Base-by-base conservation (phyloP, 1,284 basidiomycete species). In the Abortiporus biennis region DNA sequence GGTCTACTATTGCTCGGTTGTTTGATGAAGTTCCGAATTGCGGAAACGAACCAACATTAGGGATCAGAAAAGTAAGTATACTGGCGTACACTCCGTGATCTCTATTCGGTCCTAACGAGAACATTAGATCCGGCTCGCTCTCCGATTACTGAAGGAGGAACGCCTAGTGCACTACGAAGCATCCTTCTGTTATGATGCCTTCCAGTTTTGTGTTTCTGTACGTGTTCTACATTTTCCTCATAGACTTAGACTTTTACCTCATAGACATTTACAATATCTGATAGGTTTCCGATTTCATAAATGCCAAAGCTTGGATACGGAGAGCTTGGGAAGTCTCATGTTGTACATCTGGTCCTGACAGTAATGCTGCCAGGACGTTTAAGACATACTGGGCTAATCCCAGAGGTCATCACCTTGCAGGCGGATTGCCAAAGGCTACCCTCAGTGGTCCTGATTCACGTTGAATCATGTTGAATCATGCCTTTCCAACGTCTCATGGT, bases 281-380 rank as follows among this genome's bases (percentile, higher is more conserved):
- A 13, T 25, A 56, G 53, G 50, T 52, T 6, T 49, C 53, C 1
- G 56, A 59, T 31, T 45, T 50, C 13, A 22, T 37, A n/a, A 53
- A 56, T 25, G 58, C 58, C 2, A 57, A 56, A 38, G 47, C 47
- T 5, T 60, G 58, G 58, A 52, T 54, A 13, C 46, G 38, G 13
- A 46, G 52, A 31, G 53, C 56, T 6, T 54, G 50, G 48, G 52
- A 56, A 33, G 50, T 51, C 12, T 53, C 50, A 6, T 50, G 44
- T 35, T 37, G 47, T 0, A 45, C 38, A 19, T 41, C 49, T 1
- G 57, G 57, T 5, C 48, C 53, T 8, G 45, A 56, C 5, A 55
- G 55, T 42, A 15, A 45, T 38, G 45, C 45, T n/a, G 35, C 45
- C 35, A 32, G 55, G 47, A 44, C 38, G 44, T 50, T 54, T 44